Evolutionary conservation across 2,329 filamentous ascomycete genomes (phyloP).

Genomic region (Colletotrichum nymphaeae): DNA sequence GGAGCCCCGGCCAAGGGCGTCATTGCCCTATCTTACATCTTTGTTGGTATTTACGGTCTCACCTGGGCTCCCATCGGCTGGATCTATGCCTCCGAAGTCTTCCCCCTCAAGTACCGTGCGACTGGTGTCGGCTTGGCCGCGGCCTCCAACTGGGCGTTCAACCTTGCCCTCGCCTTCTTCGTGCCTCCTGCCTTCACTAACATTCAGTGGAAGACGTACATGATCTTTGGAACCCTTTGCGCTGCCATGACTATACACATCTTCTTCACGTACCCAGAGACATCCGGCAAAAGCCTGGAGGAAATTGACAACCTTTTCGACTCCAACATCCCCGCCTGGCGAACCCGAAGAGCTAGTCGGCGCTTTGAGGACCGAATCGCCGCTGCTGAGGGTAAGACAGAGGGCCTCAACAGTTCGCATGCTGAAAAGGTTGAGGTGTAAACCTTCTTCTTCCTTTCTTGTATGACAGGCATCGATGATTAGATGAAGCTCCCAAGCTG

Average conservation of each 20-base stretch:
- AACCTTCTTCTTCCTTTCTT: neutral
- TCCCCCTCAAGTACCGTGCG: slow-evolving; percentile 59
- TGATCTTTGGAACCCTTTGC: slow-evolving; percentile 37
- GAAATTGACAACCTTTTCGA: slow-evolving; percentile 38
- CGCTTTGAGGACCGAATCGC: slow-evolving; percentile 27
- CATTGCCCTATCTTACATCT: slow-evolving; percentile 62
- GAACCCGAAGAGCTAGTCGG: slow-evolving; percentile 6
- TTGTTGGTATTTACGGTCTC: slow-evolving; percentile 49
- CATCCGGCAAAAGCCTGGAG: slow-evolving; percentile 40
- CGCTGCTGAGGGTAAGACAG: slow-evolving; percentile 14
- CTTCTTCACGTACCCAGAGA: slow-evolving; percentile 45
- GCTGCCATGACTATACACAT: slow-evolving; percentile 38
- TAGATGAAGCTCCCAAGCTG: too few relatives aligned
- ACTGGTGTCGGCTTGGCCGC: slow-evolving; percentile 66
- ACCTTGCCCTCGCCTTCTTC: slow-evolving; percentile 61
- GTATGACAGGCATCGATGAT: too few relatives aligned
- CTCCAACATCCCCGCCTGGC: slow-evolving; percentile 25
- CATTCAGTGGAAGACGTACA: slow-evolving; percentile 40
- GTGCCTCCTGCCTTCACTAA: slow-evolving; percentile 49
- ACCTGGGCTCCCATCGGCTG: slow-evolving; percentile 48
- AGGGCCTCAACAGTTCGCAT: neutral
- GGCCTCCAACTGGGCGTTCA: slow-evolving; percentile 62
- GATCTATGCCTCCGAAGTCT: slow-evolving; percentile 49
- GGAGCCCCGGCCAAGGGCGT: slow-evolving; percentile 60
- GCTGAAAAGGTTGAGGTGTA: slow-evolving; percentile 2